These are phyloP conservation scores for Mycosphaerella arachidis DNA, from an alignment of 2,329 filamentous ascomycete genomes.

Conservation along the genomic window DNA sequence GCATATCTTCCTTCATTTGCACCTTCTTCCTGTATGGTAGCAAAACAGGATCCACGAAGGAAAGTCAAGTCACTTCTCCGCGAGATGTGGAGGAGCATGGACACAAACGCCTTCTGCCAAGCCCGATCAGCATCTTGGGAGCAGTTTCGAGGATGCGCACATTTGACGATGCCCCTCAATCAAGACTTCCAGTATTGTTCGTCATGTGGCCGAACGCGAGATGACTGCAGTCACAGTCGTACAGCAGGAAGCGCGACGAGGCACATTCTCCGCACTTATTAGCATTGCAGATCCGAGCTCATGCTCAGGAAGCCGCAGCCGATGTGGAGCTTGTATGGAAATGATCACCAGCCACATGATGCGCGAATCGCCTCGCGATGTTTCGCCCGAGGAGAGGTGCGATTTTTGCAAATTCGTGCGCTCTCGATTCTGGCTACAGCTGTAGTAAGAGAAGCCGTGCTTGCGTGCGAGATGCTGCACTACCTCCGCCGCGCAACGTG, in stretches of 20 bases:
- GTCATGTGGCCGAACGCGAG: not conserved
- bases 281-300: not conserved
- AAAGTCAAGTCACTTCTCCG: not conserved
- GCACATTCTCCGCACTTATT: not conserved
- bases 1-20: slow-evolving; percentile 5
- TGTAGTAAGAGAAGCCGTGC: no score
- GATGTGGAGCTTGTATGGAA: not conserved
- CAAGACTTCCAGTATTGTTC: not conserved
- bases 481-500: not conserved
- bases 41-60: not conserved
- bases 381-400: no score
- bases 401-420: no score
- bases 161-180: not conserved
- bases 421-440: no score
- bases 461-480: no score
- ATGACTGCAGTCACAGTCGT: not conserved
- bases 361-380: no score
- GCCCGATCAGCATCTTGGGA: not conserved
- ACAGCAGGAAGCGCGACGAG: not conserved
- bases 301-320: not conserved
- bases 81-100: not conserved
- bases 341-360: no score
- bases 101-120: not conserved
- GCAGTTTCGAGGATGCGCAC: not conserved
- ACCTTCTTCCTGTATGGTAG: not conserved